Conservation (phyloP, 345 rosid genomes). For the Syzygium jambos region DNA sequence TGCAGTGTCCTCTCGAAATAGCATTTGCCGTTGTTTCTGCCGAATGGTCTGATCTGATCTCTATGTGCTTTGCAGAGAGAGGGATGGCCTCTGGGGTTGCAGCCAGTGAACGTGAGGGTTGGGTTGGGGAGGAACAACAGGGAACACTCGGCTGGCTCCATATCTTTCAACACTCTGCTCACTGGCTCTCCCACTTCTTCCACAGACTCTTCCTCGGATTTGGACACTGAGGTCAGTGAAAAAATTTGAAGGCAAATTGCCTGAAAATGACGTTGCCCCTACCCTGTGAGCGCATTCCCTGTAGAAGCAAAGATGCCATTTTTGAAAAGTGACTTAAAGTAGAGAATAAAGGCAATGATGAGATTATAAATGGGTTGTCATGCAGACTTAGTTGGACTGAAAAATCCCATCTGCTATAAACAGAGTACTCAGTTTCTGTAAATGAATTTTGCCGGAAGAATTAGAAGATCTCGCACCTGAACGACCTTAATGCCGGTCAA, state of each 20-base stretch:
- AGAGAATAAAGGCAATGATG: background rate
- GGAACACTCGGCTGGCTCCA: conserved; percentile 26
- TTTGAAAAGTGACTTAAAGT: background rate
- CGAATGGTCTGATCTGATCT: background rate
- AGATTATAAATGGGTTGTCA: background rate
- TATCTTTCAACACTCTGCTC: conserved; percentile 33
- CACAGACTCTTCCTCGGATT: conserved; percentile 41
- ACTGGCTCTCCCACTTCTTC: conserved; percentile 33
- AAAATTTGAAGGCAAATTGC: background rate
- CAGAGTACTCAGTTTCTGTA: background rate
- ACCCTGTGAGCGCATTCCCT: background rate
- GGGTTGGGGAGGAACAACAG: conserved; percentile 18
- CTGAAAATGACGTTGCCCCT: background rate
- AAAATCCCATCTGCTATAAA: background rate
- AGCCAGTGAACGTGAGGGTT: conserved; percentile 24
- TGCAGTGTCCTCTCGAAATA: background rate
- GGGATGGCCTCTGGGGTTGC: conserved; percentile 51
- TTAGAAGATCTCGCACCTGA: background rate
- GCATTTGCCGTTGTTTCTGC: background rate
- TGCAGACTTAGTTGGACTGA: background rate
- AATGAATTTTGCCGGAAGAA: background rate
- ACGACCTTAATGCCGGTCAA: background rate
- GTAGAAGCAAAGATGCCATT: background rate
- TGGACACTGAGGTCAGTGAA: conserved; percentile 54
- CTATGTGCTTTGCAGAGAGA: conserved; percentile 22